Conservation (phyloP, 2,329 filamentous ascomycete species). For the Orbilia brochopaga region DNA sequence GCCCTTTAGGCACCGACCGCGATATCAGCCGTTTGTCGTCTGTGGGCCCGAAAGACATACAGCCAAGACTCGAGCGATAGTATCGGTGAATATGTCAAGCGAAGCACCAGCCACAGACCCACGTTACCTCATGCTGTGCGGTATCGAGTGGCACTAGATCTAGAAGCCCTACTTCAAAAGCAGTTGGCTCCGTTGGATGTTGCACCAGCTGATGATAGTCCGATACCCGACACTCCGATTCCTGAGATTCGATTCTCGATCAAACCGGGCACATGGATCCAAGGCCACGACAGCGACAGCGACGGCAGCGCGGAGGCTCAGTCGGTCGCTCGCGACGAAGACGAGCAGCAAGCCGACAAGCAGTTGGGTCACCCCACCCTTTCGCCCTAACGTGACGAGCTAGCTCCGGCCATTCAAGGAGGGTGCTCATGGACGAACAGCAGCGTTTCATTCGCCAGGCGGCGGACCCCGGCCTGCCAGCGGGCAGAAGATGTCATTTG, state of each 20-base stretch:
- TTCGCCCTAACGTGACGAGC: neutral
- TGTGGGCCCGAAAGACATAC: neutral
- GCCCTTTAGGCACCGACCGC: neutral
- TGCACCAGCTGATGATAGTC: neutral
- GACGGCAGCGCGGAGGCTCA: neutral
- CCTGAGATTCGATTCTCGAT: neutral
- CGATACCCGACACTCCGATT: neutral
- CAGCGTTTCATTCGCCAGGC: neutral
- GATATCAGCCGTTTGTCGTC: neutral
- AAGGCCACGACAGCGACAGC: neutral
- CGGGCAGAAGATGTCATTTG: neutral
- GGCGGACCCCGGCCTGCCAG: neutral
- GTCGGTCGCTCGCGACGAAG: neutral
- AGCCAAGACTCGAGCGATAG: neutral
- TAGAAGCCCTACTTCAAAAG: neutral
- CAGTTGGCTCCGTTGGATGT: neutral
- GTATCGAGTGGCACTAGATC: neutral
- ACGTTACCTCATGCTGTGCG: too few species aligned
- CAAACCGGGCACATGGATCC: constrained; percentile 2
- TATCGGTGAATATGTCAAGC: neutral
- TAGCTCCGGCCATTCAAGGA: neutral
- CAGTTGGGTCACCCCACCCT: constrained; percentile 2
- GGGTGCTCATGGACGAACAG: constrained; percentile 6
- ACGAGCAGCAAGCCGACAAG: neutral
- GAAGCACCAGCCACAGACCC: too few species aligned